These are phyloP conservation scores for Debaryomyces sp. DNA, from an alignment of 1,139 yeast genomes.

Conservation along the genomic window DNA sequence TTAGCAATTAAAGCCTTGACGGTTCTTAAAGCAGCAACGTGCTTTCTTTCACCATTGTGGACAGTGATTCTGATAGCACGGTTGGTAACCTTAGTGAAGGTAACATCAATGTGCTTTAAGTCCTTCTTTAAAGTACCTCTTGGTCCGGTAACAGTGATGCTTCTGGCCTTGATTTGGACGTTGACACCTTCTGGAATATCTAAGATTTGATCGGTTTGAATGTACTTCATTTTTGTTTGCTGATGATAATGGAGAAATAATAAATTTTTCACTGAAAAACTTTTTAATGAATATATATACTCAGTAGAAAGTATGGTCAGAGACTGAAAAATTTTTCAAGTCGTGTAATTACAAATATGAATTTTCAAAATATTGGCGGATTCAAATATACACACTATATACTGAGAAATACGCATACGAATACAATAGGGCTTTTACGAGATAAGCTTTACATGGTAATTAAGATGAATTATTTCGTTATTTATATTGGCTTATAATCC, in stretches of 20 bases:
- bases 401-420: not conserved
- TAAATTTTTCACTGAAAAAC: slow-evolving; percentile 4
- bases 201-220: slow-evolving; percentile 91
- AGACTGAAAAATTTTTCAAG: slow-evolving; percentile 14
- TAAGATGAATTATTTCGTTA: not conserved
- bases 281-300: slow-evolving; percentile 4
- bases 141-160: slow-evolving; percentile 93
- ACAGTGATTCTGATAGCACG: slow-evolving; percentile 84
- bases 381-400: slow-evolving; percentile 2
- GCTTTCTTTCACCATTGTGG: slow-evolving; percentile 99
- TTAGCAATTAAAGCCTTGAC: slow-evolving; percentile 93
- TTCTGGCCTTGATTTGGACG: slow-evolving; percentile 90
- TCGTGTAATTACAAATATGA: slow-evolving; percentile 6
- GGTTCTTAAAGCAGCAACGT: slow-evolving; percentile 99
- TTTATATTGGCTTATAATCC: not conserved
- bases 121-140: slow-evolving; percentile 94
- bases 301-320: not conserved
- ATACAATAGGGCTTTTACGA: not conserved
- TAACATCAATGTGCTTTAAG: slow-evolving; percentile 93
- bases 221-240: slow-evolving; percentile 71
- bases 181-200: slow-evolving; percentile 94
- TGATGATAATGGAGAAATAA: slow-evolving; percentile 17
- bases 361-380: not conserved
- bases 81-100: slow-evolving; percentile 77
- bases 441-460: not conserved